Evolutionary conservation across 2,329 filamentous ascomycete species (phyloP), one percentile per base, ranked within the genome.

Genomic region (Fusarium sp.): DNA sequence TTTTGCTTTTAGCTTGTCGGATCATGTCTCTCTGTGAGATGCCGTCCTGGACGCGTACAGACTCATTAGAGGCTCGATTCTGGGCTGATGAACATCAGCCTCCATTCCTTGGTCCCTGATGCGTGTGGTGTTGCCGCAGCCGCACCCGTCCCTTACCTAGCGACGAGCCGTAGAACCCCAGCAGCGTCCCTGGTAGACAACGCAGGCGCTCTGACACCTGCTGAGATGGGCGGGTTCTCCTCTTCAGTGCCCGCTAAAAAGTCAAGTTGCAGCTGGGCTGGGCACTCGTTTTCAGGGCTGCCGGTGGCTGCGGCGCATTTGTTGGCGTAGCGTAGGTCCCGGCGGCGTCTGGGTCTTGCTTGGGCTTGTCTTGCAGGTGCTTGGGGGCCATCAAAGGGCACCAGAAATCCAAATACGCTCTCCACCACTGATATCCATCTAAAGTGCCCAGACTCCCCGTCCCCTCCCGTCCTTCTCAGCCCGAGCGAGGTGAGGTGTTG

Each of bases 161-260:
- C 56, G 60, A 64, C 56, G 41, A 63, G 58, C 41, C 50, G 37
- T 32, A 68, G 23, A 52, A 68, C 57, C 67, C 71, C 65, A 65
- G 71, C 64, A 74, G 27, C 23, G 41, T 41, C 67, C 68, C 68
- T 48, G 30, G 68, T 37, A 54, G 57, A 35, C 56, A 35, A 67
- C 25, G 68, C 68, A 74, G 59, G 63, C 67, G 43, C 67, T 74
- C 71, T 68, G 71, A 60, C 71, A 74, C 59, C 67, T 59, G 23
- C 30, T 50, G 30, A 34, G 56, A 52, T 68, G 54, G 35, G 41
- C 35, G 57, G 35, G 37, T 34, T 60, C 37, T 20, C 32, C 32
- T 43, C 58, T 60, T 13, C 39, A 63, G 23, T 39, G 60, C 34
- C 60, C 60, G 23, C 60, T 37, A 64, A 39, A n/a, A 23, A 13